Base-by-base conservation (phyloP, 1,139 yeast species). In the Arxiozyma heterogenica region DNA sequence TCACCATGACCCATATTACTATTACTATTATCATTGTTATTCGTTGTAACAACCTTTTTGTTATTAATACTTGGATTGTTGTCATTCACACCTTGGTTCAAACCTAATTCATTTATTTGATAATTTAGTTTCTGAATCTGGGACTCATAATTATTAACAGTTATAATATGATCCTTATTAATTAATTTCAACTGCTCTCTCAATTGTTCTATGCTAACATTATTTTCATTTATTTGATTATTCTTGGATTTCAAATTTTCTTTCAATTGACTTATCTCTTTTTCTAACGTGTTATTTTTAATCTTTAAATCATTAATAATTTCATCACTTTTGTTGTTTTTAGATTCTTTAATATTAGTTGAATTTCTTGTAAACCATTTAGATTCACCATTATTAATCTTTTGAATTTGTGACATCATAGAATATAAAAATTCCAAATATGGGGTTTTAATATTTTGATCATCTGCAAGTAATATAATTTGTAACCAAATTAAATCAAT, bases 361-460 rank as follows among this genome's bases (percentile, higher is more conserved):
- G 21, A 38, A 20, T n/a, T 44, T 63, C 71, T 75, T 62, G 64
- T 71, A 68, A 63, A 75, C 67, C 69, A 73, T 58, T 64, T 64
- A 53, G 73, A 77, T 57, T 58, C 66, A 45, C 75, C 75, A 60
- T 54, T 61, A 55, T 82, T 84, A 51, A 83, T 68, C 59, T 77
- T 80, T 54, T 76, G 76, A 55, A 76, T 77, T 66, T 86, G 95
- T 60, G 88, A 83, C 75, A 87, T 74, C 56, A 84, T 79, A 2
- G 96, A 89, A 67, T 88, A 90, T 56, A 88, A 73, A 63, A 88
- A 87, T 70, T 90, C 97, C 69, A 90, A 76, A 67, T 90, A 90
- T 3, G 97, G 96, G 0, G 96, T 87, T 66, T 87, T 84, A 53
- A 89, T 83, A 49, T 86, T 84, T 64, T 80, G 80, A 67, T 89